Evolutionary conservation across 345 rosid genomes (phyloP).

Genomic region (Eucalyptus marginata): DNA sequence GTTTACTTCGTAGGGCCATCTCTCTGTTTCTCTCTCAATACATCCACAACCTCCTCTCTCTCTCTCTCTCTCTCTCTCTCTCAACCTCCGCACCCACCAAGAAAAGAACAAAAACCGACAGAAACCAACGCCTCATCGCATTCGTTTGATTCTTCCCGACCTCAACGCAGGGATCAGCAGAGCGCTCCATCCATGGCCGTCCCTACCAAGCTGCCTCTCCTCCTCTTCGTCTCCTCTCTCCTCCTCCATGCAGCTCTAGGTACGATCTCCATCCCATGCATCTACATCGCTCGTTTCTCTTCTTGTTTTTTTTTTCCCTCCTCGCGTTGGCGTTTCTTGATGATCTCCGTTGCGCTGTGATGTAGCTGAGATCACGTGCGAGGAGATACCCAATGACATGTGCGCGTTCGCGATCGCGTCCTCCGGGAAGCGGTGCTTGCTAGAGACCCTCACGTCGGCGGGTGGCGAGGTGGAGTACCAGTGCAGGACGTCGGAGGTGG

Average conservation of each 20-base stretch:
- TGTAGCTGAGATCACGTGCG: constrained; percentile 54
- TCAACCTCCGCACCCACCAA: not conserved
- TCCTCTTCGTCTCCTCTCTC: constrained; percentile 45
- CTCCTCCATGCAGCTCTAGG: constrained; percentile 56
- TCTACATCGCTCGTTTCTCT: not conserved
- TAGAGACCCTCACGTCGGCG: constrained; percentile 35
- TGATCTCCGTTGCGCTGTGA: not conserved
- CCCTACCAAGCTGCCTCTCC: constrained; percentile 26
- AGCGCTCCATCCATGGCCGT: constrained; percentile 26
- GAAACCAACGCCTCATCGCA: not conserved
- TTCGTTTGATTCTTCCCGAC: not conserved
- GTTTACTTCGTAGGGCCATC: not conserved
- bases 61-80: not conserved
- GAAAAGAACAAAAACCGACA: not conserved
- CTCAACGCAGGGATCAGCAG: not conserved
- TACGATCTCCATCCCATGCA: not conserved
- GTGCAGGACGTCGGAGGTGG: constrained; percentile 78
- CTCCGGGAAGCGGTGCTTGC: constrained; percentile 71
- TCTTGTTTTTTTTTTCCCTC: not conserved
- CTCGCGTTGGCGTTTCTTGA: not conserved
- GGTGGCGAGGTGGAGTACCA: constrained; percentile 39
- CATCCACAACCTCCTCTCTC: not conserved
- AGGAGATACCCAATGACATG: constrained; percentile 46
- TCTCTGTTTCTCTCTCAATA: not conserved
- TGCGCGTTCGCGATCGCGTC: constrained; percentile 71